These are phyloP conservation scores for Hibiscus tridactylites DNA, from an alignment of 345 rosid species.

Conservation along the genomic window DNA sequence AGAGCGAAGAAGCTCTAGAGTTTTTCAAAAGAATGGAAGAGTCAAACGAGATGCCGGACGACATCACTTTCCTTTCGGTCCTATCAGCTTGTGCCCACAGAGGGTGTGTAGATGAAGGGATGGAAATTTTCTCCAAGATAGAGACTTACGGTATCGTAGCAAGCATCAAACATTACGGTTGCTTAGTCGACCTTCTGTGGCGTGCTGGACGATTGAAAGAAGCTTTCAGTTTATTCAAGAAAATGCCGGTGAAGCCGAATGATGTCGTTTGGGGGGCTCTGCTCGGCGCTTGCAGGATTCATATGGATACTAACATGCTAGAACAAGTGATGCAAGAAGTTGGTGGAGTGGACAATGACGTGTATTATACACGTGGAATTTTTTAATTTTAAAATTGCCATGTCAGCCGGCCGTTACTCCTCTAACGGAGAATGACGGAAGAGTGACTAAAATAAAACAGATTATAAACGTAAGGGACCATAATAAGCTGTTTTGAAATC, in stretches of 20 bases:
- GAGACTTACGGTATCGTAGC: constrained; percentile 29
- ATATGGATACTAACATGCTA: constrained; percentile 36
- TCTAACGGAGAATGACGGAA: no score
- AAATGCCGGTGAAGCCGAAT: constrained; percentile 62
- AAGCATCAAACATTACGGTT: constrained; percentile 55
- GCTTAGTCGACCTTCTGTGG: constrained; percentile 68
- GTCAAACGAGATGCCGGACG: constrained; percentile 40
- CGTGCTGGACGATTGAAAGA: constrained; percentile 60
- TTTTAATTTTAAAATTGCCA: no score
- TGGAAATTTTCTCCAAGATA: constrained; percentile 55
- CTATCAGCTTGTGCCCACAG: constrained; percentile 75
- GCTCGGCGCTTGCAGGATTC: constrained; percentile 67
- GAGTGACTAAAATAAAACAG: no score
- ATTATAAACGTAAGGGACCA: no score
- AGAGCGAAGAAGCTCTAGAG: constrained; percentile 47
- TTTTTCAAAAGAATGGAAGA: constrained; percentile 50
- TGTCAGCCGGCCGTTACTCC: no score
- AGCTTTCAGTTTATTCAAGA: constrained; percentile 45
- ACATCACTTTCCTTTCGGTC: constrained; percentile 46
- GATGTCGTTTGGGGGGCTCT: constrained; percentile 61
- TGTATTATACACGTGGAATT: no score
- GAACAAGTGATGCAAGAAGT: constrained; percentile 40
- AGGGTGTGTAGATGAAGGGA: constrained; percentile 54
- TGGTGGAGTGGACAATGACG: constrained; percentile 5
- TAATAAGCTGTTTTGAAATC: no score